Evolutionary conservation across 345 rosid species (phyloP).

Genomic region (Citrus glauca): DNA sequence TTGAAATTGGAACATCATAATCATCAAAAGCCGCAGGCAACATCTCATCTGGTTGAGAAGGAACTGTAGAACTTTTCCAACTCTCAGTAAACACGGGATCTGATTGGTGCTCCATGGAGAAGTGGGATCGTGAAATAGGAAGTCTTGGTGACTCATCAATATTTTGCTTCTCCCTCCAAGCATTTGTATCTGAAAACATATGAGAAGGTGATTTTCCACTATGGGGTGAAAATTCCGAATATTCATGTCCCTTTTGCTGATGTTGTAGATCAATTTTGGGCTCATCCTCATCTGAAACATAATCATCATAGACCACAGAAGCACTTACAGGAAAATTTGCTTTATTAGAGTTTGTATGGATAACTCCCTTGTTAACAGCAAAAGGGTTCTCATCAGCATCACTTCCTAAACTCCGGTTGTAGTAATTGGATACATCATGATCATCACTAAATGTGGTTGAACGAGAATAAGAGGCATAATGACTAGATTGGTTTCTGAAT

Average conservation of each 20-base stretch:
- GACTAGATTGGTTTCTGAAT: slow-evolving; percentile 34
- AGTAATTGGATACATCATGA: slow-evolving; percentile 26
- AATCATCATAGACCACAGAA: slow-evolving; percentile 59
- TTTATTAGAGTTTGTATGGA: slow-evolving; percentile 33
- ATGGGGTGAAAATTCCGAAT: slow-evolving; percentile 33
- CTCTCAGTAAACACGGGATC: slow-evolving; percentile 37
- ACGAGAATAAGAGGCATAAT: slow-evolving; percentile 36
- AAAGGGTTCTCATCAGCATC: slow-evolving; percentile 40
- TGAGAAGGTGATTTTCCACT: slow-evolving; percentile 32
- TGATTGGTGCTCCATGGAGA: slow-evolving; percentile 28
- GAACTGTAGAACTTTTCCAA: slow-evolving; percentile 31
- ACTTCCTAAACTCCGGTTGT: slow-evolving; percentile 12
- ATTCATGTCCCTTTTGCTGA: slow-evolving; percentile 22
- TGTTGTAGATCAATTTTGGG: slow-evolving; percentile 39
- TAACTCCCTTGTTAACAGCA: slow-evolving; percentile 29
- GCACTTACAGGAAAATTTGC: slow-evolving; percentile 26
- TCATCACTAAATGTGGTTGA: slow-evolving; percentile 35
- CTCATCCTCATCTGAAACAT: slow-evolving; percentile 50
- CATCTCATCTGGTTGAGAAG: slow-evolving; percentile 36
- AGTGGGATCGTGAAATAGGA: slow-evolving; percentile 29
- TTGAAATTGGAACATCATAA: slow-evolving; percentile 40
- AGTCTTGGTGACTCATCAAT: slow-evolving; percentile 19
- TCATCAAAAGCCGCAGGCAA: slow-evolving; percentile 58
- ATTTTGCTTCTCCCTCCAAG: slow-evolving; percentile 30
- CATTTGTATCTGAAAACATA: slow-evolving; percentile 24